Base-by-base conservation (phyloP, 164 flowering plant species). In the Chloranthus sessilifolius region DNA sequence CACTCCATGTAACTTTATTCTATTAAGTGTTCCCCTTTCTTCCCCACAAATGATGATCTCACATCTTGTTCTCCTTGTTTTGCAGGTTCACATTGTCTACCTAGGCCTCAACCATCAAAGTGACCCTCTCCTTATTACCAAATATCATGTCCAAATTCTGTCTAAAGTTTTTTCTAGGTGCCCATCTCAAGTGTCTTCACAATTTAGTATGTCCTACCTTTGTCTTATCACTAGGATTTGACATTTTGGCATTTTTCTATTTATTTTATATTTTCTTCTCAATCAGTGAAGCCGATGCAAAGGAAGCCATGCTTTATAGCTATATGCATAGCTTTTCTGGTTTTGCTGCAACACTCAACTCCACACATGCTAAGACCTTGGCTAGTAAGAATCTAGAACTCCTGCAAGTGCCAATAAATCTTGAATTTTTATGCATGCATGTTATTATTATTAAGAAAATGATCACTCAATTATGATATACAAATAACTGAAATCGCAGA, bases 281-380 rank as follows among this genome's bases (percentile, higher is more conserved):
- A 4, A 3, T 46, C 61, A 81, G 88, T 52, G 51, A 74, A 53
- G 72, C 67, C 46, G 84, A 76, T 27, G 86, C 84, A 22, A 62
- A 59, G 51, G 56, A 61, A 47, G 71, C 94, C 31, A 50, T 81
- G 65, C 44, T 81, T 9, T 80, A 85, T 53, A 74, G 82, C 75
- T 85, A 85, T 67, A 78, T 63, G 59, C 77, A 71, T 35, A 58
- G 74, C 21, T 81, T 85, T 59, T 81, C 94, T 6, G 94, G 94
- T n/a, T 81, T 85, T 60, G 69, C 94, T 25, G 94, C 84, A 42
- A 66, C 37, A 60, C 76, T 85, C 36, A 78, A 79, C 56, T 56
- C 83, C 47, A 69, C 72, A 31, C 94, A 85, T 60, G 88, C 82
- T 48, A 22, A 64, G 49, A 56, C 69, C 52, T 60, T 85, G 41